Base-by-base conservation (phyloP, 371 early-diverging fungal genomes). In the Mucor indicus region DNA sequence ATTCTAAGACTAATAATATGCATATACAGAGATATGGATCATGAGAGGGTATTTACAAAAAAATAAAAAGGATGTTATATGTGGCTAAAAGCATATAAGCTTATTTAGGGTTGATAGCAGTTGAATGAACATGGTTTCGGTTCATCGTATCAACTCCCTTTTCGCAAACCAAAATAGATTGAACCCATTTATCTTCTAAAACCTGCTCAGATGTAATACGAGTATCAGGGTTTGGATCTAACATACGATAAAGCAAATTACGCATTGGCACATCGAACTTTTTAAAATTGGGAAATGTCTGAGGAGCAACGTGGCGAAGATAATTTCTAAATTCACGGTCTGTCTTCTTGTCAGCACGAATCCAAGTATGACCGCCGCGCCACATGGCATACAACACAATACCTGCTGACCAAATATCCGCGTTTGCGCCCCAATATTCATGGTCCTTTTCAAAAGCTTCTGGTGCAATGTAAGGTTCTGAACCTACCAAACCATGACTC, bases 391-490 rank as follows among this genome's bases (percentile, higher is more conserved):
- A 86, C 56, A 84, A 80, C 10, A 91, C 87, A 32, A 91, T 82
- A 36, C 88, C 91, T 7, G 80, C 80, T 1, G 88, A 82, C 91
- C 91, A 91, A 30, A 91, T 66, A 48, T 91, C 91, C 8, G 83
- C 83, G 17, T 73, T 62, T 19, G 88, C 77, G 4, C 85, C 89
- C 61, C 89, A 85, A 44, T 87, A 91, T 30, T 82, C 84, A 44
- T 81, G 76, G 19, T 60, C 69, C 11, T 50, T 53, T 7, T 69
- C 43, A 31, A 73, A 79, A 57, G 80, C 88, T 72, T 92, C 92
- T 1, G 96, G 96, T 1, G 96, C 89, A 67, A 93, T 95, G 70
- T 94, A 96, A 15, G 94, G 93, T 40, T 84, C 87, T 13, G 90
- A 87, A 6, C 96, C 95, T 38, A 91, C 90, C 39, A 91, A 67